Base-by-base conservation (phyloP, 768 basidiomycete species). In the Trichaptum fuscoviolaceum region DNA sequence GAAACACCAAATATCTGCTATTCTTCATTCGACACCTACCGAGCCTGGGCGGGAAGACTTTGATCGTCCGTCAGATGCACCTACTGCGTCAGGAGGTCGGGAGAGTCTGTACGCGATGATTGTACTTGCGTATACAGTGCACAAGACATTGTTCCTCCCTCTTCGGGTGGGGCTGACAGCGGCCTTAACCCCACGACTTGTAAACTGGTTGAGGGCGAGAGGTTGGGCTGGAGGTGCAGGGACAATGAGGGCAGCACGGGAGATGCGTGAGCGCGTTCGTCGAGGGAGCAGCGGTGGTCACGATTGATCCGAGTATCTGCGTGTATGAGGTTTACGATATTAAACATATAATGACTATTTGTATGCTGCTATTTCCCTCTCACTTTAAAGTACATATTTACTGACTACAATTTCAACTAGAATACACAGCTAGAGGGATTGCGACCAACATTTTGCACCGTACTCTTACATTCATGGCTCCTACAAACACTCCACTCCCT, bases 131-230 rank as follows among this genome's bases (percentile, higher is more conserved):
- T 99, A 96, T 77, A 90, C 92, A 23, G 86, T 99, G 64, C 97
- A 99, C 85, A 99, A 99, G 80, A 96, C 93, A 0, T 73, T 94
- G 1, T 92, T 98, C 73, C 75, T 99, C 24, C 97, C 97, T 9
- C 76, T 99, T 25, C 82, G 97, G 57, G 85, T 97, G 0, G 97
- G 95, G 0, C 77, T 96, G 68, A 98, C 96, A 0, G 94, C 92
- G 0, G 88, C 87, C 0, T 78, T 92, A 63, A 96, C 95, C 0
- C 95, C 95, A 0, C 83, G 83, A 69, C 75, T 98, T n/a, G 95
- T 97, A 4, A 82, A 83, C 23, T 96, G 93, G 92, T 78, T 98
- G 64, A 81, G 85, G n/a, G 78, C 76, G 36, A 79, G 88, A 68
- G 95, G 95, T 0, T 98, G 94, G 94, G 88, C 86, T 1, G 89